A percentile compares a stretch with the other conserved stretches of the same genome.
phyloP scores from a whole-genome alignment of 202 grass and related monocot genomes.

The Saccharum hybrid region DNA sequence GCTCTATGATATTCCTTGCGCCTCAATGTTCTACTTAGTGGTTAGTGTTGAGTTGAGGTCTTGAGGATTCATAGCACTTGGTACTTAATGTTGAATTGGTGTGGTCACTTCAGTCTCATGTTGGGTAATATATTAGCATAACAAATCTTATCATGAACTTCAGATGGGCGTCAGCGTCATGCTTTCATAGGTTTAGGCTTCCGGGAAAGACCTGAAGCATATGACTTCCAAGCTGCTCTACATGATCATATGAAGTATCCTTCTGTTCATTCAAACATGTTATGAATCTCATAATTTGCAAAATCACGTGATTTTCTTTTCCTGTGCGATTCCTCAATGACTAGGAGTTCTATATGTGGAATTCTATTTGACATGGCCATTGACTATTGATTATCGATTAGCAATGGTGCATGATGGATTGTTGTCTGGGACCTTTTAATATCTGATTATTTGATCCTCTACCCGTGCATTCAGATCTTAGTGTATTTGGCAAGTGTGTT shows the following conservation, averaged over 20 bases:
- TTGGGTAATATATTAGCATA: conserved; percentile 33
- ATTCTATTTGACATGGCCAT: not conserved
- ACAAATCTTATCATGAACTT: conserved; percentile 36
- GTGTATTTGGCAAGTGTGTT: conserved; percentile 17
- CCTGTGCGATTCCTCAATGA: conserved; percentile 12
- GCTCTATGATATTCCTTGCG: conserved; percentile 8
- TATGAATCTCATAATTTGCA: conserved; percentile 23
- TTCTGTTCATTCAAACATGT: conserved; percentile 38
- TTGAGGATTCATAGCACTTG: conserved; percentile 28
- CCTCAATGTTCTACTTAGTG: conserved; percentile 7
- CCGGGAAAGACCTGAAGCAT: conserved; percentile 97
- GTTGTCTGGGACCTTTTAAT: not conserved
- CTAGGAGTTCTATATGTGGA: conserved; percentile 1
- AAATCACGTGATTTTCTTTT: not conserved
- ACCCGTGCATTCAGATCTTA: conserved; percentile 19
- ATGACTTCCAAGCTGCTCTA: conserved; percentile 99
- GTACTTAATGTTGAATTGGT: conserved; percentile 22
- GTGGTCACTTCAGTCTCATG: conserved; percentile 5
- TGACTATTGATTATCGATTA: conserved; percentile 7
- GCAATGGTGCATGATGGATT: not conserved
- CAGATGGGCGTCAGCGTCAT: conserved; percentile 88
- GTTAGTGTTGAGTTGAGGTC: not conserved
- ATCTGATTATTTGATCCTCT: not conserved
- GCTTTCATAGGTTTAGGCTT: conserved; percentile 97
- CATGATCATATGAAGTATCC: conserved; percentile 99